These are phyloP conservation scores for Escallonia herrerae DNA, from an alignment of 129 eudicot species.

Conservation along the genomic window DNA sequence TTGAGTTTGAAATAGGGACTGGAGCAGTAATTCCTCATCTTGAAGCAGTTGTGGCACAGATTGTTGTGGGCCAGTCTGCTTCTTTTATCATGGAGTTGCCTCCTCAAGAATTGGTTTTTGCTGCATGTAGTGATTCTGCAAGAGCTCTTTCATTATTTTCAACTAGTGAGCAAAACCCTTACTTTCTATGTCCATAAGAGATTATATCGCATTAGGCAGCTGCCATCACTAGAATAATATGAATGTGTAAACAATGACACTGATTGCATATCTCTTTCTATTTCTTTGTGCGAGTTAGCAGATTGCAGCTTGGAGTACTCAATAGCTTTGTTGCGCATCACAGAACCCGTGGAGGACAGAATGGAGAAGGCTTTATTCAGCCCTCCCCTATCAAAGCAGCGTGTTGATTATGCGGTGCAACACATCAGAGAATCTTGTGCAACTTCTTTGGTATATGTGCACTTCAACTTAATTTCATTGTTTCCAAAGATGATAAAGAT, in stretches of 20 bases:
- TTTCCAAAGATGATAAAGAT: conserved; percentile 5
- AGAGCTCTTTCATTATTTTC: conserved; percentile 39
- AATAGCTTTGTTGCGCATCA: conserved; percentile 58
- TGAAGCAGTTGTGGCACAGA: conserved; percentile 64
- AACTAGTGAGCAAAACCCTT: conserved; percentile 35
- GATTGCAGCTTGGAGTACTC: conserved; percentile 60
- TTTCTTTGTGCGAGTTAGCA: conserved; percentile 21
- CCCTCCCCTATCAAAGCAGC: conserved; percentile 94
- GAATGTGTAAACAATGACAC: neutral
- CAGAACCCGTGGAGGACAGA: conserved; percentile 85
- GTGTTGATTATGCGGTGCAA: conserved; percentile 78
- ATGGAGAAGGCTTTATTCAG: conserved; percentile 92
- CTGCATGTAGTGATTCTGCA: conserved; percentile 48
- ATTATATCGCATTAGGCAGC: no score
- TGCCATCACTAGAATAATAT: neutral
- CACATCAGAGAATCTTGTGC: conserved; percentile 78
- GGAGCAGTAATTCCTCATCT: conserved; percentile 61
- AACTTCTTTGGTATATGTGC: conserved; percentile 52
- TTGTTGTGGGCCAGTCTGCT: conserved; percentile 75
- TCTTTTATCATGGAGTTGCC: conserved; percentile 45
- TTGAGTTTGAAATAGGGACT: conserved; percentile 84
- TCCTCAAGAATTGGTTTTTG: conserved; percentile 54
- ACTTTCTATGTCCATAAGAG: neutral
- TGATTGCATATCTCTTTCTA: neutral
- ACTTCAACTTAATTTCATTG: neutral